Evolutionary conservation across 129 eudicot species (phyloP).

Genomic region (Flaveria brownii): DNA sequence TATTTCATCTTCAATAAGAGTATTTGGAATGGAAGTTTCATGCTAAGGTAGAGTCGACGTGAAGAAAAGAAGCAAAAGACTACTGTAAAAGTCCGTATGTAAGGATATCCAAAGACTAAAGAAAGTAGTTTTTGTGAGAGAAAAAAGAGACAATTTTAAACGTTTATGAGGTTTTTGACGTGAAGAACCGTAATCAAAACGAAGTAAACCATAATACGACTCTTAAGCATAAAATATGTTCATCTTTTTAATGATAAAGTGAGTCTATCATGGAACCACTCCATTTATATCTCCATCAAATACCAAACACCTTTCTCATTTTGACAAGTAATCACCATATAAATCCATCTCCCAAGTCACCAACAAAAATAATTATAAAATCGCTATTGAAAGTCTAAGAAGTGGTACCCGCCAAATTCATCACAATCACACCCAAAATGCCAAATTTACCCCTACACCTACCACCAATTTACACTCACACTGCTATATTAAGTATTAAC

Average conservation of each 20-base stretch:
- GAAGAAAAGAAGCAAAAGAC: no score
- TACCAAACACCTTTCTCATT: constrained; percentile 23
- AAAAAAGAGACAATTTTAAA: no score
- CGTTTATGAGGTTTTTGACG: no score
- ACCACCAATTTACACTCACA: constrained; percentile 25
- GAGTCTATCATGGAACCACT: constrained; percentile 27
- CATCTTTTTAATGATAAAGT: neutral
- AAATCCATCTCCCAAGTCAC: constrained; percentile 18
- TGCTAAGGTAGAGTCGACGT: no score
- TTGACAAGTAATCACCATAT: constrained; percentile 32
- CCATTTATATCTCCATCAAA: constrained; percentile 27
- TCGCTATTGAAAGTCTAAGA: constrained; percentile 24
- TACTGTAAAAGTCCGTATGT: no score
- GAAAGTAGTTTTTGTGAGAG: no score
- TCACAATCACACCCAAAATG: constrained; percentile 14
- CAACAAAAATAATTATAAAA: constrained; percentile 8
- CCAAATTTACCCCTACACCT: constrained; percentile 20
- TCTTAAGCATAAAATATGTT: no score
- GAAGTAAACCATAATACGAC: no score
- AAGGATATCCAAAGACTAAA: no score
- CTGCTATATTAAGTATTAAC: neutral
- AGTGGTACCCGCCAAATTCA: constrained; percentile 49
- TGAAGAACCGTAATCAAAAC: no score
- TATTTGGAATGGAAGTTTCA: no score
- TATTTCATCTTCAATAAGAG: no score